These are phyloP conservation scores for Solanum boliviense DNA, from an alignment of 257 asterid species.

Conservation along the genomic window DNA sequence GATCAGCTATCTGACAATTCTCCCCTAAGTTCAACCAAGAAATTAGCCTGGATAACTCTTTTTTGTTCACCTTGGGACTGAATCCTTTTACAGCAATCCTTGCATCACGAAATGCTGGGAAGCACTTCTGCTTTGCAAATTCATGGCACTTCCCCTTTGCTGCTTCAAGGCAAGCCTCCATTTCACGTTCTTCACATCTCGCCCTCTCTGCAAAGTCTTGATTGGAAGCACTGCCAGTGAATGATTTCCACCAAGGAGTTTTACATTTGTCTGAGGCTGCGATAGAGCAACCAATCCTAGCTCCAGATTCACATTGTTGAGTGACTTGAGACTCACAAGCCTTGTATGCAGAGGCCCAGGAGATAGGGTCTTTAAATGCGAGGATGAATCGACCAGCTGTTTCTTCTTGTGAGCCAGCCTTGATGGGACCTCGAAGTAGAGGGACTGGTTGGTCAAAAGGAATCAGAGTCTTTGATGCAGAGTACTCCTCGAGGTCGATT, in stretches of 20 bases:
- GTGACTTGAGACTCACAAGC: conserved; percentile 38
- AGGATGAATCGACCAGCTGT: conserved; percentile 52
- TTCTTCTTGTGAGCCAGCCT: conserved; percentile 31
- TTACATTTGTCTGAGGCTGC: conserved; percentile 73
- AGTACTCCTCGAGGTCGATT: conserved; percentile 46
- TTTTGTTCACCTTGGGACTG: conserved; percentile 28
- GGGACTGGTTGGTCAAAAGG: conserved; percentile 51
- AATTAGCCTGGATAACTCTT: conserved; percentile 41
- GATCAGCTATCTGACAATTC: conserved; percentile 15
- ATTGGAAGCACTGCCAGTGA: conserved; percentile 30
- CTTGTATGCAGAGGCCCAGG: conserved; percentile 57
- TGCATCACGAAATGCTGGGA: conserved; percentile 47
- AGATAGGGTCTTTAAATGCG: conserved; percentile 49
- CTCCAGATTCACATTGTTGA: conserved; percentile 69
- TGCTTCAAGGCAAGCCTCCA: conserved; percentile 46
- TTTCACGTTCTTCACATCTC: conserved; percentile 71
- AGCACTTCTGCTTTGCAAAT: conserved; percentile 55
- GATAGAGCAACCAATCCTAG: conserved; percentile 84
- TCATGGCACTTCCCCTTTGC: conserved; percentile 49
- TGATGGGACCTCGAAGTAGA: conserved; percentile 62
- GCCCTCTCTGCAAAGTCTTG: conserved; percentile 48
- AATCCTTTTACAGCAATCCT: conserved; percentile 32
- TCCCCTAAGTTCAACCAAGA: conserved; percentile 36
- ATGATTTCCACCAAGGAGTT: conserved; percentile 73
- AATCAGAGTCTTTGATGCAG: conserved; percentile 49